Percentiles rank a stretch among this genome's conserved stretches.
phyloP scores from a whole-genome alignment of 1,139 yeast species.

The Lodderomyces oxycetoniae region DNA sequence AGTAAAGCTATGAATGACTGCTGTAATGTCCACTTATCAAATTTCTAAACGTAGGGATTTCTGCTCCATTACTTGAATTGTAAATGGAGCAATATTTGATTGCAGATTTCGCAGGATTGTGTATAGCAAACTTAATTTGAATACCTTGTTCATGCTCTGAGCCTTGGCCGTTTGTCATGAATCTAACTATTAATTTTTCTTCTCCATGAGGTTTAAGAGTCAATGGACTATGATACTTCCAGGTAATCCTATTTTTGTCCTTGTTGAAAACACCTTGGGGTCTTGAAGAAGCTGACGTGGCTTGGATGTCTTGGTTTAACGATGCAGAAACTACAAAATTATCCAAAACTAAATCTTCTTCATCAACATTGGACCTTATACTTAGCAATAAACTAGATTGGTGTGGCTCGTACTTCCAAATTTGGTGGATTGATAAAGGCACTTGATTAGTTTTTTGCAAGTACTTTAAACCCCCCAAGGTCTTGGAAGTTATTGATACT shows the following conservation, averaged over 20 bases:
- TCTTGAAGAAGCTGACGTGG: conserved; percentile 74
- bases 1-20: conserved; percentile 24
- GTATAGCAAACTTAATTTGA: conserved; percentile 53
- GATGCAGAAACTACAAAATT: conserved; percentile 72
- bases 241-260: conserved; percentile 78
- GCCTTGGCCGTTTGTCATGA: conserved; percentile 59
- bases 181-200: conserved; percentile 66
- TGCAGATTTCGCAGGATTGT: conserved; percentile 21
- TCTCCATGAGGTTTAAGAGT: conserved; percentile 36
- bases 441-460: conserved; percentile 44
- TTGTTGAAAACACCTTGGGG: conserved; percentile 88
- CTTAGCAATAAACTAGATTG: conserved; percentile 84
- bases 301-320: conserved; percentile 34
- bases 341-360: conserved; percentile 42
- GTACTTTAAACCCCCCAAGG: conserved; percentile 74
- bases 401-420: conserved; percentile 82
- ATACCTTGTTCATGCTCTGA: conserved; percentile 67
- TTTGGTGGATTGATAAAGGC: conserved; percentile 73
- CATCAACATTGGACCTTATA: conserved; percentile 49
- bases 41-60: conserved; percentile 30
- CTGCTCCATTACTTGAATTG: conserved; percentile 15
- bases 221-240: conserved; percentile 62
- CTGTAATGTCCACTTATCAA: conserved; percentile 36
- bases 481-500: conserved; percentile 44
- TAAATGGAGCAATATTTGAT: conserved; percentile 21